Conservation (phyloP, 1,139 yeast genomes). For the Suhomyces maxii region DNA sequence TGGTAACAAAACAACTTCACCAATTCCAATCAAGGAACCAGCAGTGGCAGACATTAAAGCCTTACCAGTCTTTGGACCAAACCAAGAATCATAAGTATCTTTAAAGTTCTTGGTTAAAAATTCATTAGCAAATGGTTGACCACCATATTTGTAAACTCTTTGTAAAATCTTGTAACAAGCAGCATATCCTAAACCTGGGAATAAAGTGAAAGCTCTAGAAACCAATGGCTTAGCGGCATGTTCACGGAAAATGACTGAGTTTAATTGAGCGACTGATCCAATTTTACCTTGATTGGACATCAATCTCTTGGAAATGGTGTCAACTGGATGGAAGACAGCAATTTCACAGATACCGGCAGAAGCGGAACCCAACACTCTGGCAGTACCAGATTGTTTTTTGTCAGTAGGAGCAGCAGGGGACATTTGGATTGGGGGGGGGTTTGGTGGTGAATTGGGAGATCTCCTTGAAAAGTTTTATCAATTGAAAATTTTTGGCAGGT, state of each 20-base stretch:
- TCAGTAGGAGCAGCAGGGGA: conserved; percentile 58
- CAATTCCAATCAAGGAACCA: conserved; percentile 95
- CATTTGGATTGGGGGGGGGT: conserved; percentile 26
- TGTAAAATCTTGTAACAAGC: conserved; percentile 96
- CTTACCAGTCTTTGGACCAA: conserved; percentile 95
- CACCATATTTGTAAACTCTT: conserved; percentile 98
- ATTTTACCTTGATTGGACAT: conserved; percentile 91
- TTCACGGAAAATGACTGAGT: conserved; percentile 82
- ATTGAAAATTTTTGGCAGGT: conserved; percentile 12
- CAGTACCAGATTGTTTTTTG: conserved; percentile 83
- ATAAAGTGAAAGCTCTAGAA: conserved; percentile 74
- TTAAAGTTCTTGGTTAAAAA: conserved; percentile 76
- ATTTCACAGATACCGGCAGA: conserved; percentile 97
- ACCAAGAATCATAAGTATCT: conserved; percentile 65
- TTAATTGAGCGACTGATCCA: conserved; percentile 63
- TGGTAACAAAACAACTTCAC: conserved; percentile 94
- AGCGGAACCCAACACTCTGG: conserved; percentile 95
- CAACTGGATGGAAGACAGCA: conserved; percentile 98
- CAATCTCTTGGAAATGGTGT: conserved; percentile 94
- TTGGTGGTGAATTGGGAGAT: not conserved
- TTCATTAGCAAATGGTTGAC: conserved; percentile 98
- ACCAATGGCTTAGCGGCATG: conserved; percentile 72
- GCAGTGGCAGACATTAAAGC: conserved; percentile 96
- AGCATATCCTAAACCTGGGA: conserved; percentile 98
- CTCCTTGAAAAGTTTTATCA: conserved; percentile 3